phyloP scores from a whole-genome alignment of 2,329 filamentous ascomycete species.

The Exophiala sp. region DNA sequence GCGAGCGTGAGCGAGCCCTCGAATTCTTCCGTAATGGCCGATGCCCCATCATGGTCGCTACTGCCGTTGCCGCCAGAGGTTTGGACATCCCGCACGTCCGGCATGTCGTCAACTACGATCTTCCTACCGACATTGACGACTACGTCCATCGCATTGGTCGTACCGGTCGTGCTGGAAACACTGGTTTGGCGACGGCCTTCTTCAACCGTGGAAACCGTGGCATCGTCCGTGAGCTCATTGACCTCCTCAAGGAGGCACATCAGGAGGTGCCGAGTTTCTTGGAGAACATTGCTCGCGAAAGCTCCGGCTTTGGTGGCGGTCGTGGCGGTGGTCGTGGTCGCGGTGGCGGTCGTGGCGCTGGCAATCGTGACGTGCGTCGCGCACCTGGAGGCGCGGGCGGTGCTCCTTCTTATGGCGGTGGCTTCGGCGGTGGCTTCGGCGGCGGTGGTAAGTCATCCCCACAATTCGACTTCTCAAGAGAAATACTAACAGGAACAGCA shows the following conservation, averaged over 20 bases:
- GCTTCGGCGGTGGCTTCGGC: conserved; percentile 27
- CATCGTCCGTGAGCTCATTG: conserved; percentile 90
- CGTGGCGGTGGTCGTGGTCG: conserved; percentile 60
- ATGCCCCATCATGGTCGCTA: conserved; percentile 94
- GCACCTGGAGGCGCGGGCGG: conserved; percentile 41
- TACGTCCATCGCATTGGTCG: conserved; percentile 99
- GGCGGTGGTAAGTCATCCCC: conserved; percentile 28
- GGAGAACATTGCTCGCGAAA: conserved; percentile 94
- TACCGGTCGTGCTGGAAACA: conserved; percentile 99
- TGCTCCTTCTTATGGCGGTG: conserved; percentile 35
- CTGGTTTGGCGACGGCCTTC: conserved; percentile 95
- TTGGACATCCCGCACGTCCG: conserved; percentile 94
- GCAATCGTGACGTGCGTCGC: conserved; percentile 88
- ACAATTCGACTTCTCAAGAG: not conserved
- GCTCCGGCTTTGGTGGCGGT: conserved; percentile 72
- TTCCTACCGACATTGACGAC: conserved; percentile 98
- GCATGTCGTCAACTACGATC: conserved; percentile 98
- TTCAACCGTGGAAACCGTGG: conserved; percentile 99
- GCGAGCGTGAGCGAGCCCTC: conserved; percentile 93
- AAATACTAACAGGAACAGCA: conserved; percentile 11
- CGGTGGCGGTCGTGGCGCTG: conserved; percentile 56
- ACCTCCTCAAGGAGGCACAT: conserved; percentile 98
- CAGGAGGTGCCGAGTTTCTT: conserved; percentile 92
- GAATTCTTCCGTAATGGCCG: conserved; percentile 96
- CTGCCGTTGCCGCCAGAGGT: conserved; percentile 80